Percentiles rank a stretch among this genome's conserved stretches.
phyloP scores from a whole-genome alignment of 2,329 filamentous ascomycete genomes.

The Aspergillus sclerotialis region DNA sequence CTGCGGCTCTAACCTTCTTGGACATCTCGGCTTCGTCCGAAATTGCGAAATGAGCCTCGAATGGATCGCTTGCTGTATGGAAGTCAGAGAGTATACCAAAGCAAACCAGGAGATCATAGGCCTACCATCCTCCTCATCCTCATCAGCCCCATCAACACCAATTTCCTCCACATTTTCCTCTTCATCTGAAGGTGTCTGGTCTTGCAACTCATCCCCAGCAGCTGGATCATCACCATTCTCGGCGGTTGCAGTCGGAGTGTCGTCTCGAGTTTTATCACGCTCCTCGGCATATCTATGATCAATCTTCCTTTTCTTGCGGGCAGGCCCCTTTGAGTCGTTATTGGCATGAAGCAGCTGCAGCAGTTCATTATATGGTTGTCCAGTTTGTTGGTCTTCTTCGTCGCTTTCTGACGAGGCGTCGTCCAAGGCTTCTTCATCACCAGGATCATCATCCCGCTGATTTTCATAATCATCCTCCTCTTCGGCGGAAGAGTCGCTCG shows the following conservation, averaged over 20 bases:
- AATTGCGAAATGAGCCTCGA: slow-evolving; percentile 70
- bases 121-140: too few species aligned
- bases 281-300: slow-evolving; percentile 25
- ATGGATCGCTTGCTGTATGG: slow-evolving; percentile 59
- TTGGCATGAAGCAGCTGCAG: slow-evolving; percentile 48
- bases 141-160: too few species aligned
- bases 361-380: slow-evolving; percentile 49
- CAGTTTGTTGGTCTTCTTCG: slow-evolving; percentile 34
- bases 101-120: neutral
- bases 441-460: slow-evolving; percentile 30
- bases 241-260: slow-evolving; percentile 22
- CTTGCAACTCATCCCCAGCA: slow-evolving; percentile 39
- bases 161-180: slow-evolving; percentile 35
- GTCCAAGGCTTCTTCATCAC: slow-evolving; percentile 33
- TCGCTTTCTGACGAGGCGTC: slow-evolving; percentile 35
- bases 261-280: slow-evolving; percentile 16
- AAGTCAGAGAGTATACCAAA: slow-evolving; percentile 36
- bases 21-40: slow-evolving; percentile 57
- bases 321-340: slow-evolving; percentile 36
- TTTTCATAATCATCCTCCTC: slow-evolving; percentile 33
- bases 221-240: slow-evolving; percentile 21
- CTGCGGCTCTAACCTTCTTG: slow-evolving; percentile 41
- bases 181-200: slow-evolving; percentile 42
- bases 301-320: slow-evolving; percentile 49
- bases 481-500: slow-evolving; percentile 20